Conservation (phyloP, 2,329 filamentous ascomycete genomes). For the Plectosphaerella plurivora region DNA sequence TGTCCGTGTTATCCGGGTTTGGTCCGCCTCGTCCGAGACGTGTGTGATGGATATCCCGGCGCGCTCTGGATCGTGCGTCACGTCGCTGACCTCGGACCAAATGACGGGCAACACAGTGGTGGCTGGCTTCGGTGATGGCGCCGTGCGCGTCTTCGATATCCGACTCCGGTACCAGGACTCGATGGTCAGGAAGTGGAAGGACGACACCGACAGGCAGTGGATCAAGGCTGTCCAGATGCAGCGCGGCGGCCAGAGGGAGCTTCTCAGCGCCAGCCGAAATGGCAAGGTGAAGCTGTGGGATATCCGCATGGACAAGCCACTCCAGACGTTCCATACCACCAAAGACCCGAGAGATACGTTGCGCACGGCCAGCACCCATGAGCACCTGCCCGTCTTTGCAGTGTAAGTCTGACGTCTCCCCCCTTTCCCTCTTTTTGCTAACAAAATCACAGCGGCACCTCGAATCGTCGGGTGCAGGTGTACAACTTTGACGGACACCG, state of each 20-base stretch:
- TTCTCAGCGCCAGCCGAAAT: conserved; percentile 85
- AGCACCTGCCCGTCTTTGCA: conserved; percentile 93
- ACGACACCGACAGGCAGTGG: conserved; percentile 82
- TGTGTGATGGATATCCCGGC: conserved; percentile 93
- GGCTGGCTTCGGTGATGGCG: conserved; percentile 93
- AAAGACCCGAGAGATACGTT: conserved; percentile 72
- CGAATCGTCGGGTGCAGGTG: conserved; percentile 81
- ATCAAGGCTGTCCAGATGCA: conserved; percentile 96
- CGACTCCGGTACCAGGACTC: conserved; percentile 77
- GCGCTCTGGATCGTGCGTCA: conserved; percentile 91
- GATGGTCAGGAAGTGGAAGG: conserved; percentile 96
- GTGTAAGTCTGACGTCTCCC: conserved; percentile 57
- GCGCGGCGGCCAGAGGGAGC: conserved; percentile 85
- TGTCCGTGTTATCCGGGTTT: conserved; percentile 90
- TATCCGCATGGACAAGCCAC: conserved; percentile 76
- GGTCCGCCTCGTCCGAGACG: conserved; percentile 91
- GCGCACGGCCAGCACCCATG: conserved; percentile 85
- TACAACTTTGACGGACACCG: conserved; percentile 83
- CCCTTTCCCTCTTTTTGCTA: conserved; percentile 1
- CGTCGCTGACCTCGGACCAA: conserved; percentile 92
- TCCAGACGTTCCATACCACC: conserved; percentile 71
- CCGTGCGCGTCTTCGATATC: conserved; percentile 90
- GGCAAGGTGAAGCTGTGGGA: conserved; percentile 97
- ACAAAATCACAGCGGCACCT: conserved; percentile 64
- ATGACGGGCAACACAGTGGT: conserved; percentile 96